Evolutionary conservation across 495 filamentous ascomycete species (phyloP), one percentile per base, ranked within the genome.

Genomic region (Penicillium paxilli): DNA sequence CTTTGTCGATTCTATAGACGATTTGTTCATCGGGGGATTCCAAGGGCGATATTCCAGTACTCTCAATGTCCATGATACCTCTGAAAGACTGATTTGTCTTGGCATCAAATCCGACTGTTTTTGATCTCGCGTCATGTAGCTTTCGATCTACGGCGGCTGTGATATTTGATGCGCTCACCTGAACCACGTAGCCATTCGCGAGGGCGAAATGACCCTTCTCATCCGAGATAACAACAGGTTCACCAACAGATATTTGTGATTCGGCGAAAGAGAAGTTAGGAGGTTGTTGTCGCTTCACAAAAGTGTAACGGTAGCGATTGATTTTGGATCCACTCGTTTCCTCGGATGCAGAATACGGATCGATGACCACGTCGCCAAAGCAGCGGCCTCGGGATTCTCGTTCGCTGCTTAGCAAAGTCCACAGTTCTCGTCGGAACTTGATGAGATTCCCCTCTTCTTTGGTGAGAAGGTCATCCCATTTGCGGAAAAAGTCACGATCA

Each of bases 151-250:
- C 90, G 3, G 89, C 88, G 16, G 96, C 91, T 2, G 85, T 88
- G 51, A 98, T 90, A 40, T 83, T 80, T 16, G 81, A 79, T 58
- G 83, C 88, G 51, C 80, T 79, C 49, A 93, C 83, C 35, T 89
- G 80, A 0, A 87, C 86, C 6, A 96, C 88, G 65, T 88, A 98
- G 11, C 94, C 94, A 55, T 96, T 89, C 5, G 91, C 91, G 12
- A 98, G 82, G 5, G 93, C 93, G 72, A 92, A 97, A 65, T 98
- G 94, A 0, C 92, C 94, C 51, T 88, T 81, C 64, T 98, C 94
- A 53, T 97, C 94, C 1, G 94, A 98, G n/a, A 98, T 80, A 24
- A 98, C 93, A 40, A 96, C 87, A 1, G 94, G 93, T 63, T 98
- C 94, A 28, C 93, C 92, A 21, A 89, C 76, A 2, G 78, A 83